Conservation (phyloP, 768 basidiomycete species). For the Phanerochaete carnosa region DNA sequence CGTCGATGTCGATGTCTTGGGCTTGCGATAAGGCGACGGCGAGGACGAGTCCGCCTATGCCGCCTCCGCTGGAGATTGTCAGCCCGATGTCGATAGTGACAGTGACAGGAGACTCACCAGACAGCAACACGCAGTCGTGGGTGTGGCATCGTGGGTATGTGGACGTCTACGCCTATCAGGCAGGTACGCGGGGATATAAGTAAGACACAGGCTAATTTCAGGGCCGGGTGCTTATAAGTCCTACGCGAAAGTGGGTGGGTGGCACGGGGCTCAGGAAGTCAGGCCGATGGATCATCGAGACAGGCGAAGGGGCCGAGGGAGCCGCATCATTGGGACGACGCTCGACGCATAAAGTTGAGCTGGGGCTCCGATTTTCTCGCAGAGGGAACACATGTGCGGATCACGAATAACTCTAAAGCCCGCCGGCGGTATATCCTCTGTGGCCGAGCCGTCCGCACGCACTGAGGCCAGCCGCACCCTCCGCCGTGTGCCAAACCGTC, state of each 20-base stretch:
- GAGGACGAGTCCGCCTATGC: slow-evolving; percentile 13
- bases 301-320: background rate
- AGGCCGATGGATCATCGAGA: background rate
- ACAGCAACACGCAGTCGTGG: slow-evolving; percentile 37
- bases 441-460: background rate
- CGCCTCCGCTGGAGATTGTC: slow-evolving; percentile 18
- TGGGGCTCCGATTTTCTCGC: background rate
- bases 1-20: slow-evolving; percentile 21
- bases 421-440: background rate
- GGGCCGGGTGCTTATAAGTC: too few relatives aligned
- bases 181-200: background rate
- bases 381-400: background rate
- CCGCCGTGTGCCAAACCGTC: too few relatives aligned
- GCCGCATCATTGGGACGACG: background rate
- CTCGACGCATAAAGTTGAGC: background rate
- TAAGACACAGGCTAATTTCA: background rate
- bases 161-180: background rate
- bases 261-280: too few relatives aligned
- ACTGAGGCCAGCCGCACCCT: background rate
- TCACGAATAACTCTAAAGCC: background rate
- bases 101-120: slow-evolving; percentile 39
- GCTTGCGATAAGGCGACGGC: background rate
- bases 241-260: too few relatives aligned
- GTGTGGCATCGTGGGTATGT: background rate
- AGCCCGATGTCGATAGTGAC: background rate